Evolutionary conservation across 2,329 filamentous ascomycete genomes (phyloP), one percentile per base, ranked within the genome.

Genomic region (Pezicula rhizophila): DNA sequence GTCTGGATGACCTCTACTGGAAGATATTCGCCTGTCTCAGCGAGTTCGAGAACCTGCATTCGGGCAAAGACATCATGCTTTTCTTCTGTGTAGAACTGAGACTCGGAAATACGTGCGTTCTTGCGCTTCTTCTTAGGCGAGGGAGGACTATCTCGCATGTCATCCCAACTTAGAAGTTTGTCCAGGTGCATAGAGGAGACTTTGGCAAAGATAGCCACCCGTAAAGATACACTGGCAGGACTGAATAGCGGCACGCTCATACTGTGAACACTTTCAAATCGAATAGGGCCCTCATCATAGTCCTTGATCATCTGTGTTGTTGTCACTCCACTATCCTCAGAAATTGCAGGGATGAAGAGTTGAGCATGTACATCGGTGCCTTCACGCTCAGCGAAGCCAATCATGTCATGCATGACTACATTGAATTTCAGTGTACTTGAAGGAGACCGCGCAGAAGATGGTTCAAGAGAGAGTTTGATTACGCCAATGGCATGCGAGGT

Each of bases 91-190:
- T 85, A 95, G 64, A 95, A 99, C 57, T 99, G 91, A 0, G 87
- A 86, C 66, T 99, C 93, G 11, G 89, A 84, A 56, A 99, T 84
- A 10, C 93, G 79, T 38, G 74, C 77, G 52, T 77, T 66, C 40
- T 72, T 79, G 5, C 72, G 65, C 49, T 72, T 76, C 38, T 73
- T 72, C 48, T 78, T 76, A 15, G 79, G 77, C 53, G 79, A 77
- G 2, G 78, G 76, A 44, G 83, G 74, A 15, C 80, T 78, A 66
- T 99, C 92, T 50, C 92, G 84, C 84, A 99, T 96, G 61, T 97
- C 93, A 64, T 99, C 93, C 93, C 93, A 99, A 70, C 93, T 99
- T 11, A 96, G 79, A 45, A 99, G 77, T 71, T 96, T 97, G 67
- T 99, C 93, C 18, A 99, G 78, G 69, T 99, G 93, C 84, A 96